Base-by-base conservation (phyloP, 805 yeast species). In the Yarrowia sp. region DNA sequence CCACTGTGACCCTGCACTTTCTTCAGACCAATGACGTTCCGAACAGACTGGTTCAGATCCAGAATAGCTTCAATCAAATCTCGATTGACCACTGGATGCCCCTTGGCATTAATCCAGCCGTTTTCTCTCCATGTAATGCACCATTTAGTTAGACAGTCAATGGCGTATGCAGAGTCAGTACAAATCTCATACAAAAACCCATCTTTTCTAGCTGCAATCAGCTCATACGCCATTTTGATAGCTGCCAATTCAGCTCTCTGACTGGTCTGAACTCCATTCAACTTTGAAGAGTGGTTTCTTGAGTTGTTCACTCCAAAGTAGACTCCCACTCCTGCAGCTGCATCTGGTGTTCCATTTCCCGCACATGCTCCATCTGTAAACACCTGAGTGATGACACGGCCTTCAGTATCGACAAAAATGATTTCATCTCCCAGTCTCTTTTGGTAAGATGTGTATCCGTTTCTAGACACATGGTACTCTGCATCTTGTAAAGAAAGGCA, bases 231-330 rank as follows among this genome's bases (percentile, higher is more conserved):
- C n/a, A 18, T 43, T 11, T 4, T 2, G 14, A 50, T 35, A 18
- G 42, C 57, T 33, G 42, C 17, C 42, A 50, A n/a, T 35, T 50
- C 41, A 1, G 57, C 57, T n/a, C 57, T n/a, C 42, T 50, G 39
- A 31, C 35, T 50, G 32, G 57, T 50, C 17, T 50, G 57, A 13
- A 15, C 13, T 1, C 57, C 41, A 10, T 7, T 8, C n/a, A 50
- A 33, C 8, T 18, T 42, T 3, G 15, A 11, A 14, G 28, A 18
- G 17, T 13, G 3, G 18, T 35, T 51, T 8, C 14, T 33, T 2
- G 43, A 32, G 4, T 5, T 15, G 9, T 7, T 14, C 4, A 9
- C 15, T 36, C 58, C 58, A 17, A 14, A 36, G n/a, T 35, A 51
- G n/a, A 51, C 33, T 2, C 43, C 32, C n/a, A 18, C 8, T 36